Base-by-base conservation (phyloP, 179 eudicot genomes). In the Silene noctiflora region DNA sequence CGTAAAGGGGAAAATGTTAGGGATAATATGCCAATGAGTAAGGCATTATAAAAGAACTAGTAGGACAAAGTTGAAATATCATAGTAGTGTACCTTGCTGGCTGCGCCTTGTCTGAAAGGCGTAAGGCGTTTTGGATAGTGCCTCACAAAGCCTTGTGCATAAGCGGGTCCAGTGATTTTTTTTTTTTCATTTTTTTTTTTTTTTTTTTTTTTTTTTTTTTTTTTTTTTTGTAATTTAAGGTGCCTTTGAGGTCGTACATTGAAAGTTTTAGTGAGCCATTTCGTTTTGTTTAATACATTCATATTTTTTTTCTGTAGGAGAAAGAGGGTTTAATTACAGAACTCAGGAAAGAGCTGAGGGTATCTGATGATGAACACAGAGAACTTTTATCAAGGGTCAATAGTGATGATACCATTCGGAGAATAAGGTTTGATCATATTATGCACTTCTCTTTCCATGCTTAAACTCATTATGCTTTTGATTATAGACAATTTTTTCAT, bases 311-410 rank as follows among this genome's bases (percentile, higher is more conserved):
- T 59, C 75, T 67, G 73, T 77, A 93, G 98, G 98, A 93, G 76
- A 93, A 90, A 73, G 98, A 93, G 84, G 77, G 93, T 83, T 85
- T 93, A 75, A 91, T 93, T 70, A 89, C 98, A 25, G 97, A 91
- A 73, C 91, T 93, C 53, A 81, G 98, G 70, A 93, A 91, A 82
- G 98, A 93, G 86, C 83, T 93, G 58, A 85, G 91, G 75, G 87
- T 93, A 60, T 87, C 98, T 21, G 94, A 91, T 79, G 98, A 90
- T 73, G 91, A 90, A 31, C 92, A 90, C 80, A 84, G 95, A 79
- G 85, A 87, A 78, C 90, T 90, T 81, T 79, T 90, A 17, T 80
- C 88, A 73, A 83, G 85, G 69, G 95, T 90, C 68, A 86, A 90
- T 79, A 84, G 76, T 62, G 95, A 89, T 77, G 89, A 86, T 58